A percentile compares a stretch with the other conserved stretches of the same genome.
Evolutionary conservation across 192 early-diverging fungal genomes (phyloP).

Genomic region (Kickxella alabastrina): DNA sequence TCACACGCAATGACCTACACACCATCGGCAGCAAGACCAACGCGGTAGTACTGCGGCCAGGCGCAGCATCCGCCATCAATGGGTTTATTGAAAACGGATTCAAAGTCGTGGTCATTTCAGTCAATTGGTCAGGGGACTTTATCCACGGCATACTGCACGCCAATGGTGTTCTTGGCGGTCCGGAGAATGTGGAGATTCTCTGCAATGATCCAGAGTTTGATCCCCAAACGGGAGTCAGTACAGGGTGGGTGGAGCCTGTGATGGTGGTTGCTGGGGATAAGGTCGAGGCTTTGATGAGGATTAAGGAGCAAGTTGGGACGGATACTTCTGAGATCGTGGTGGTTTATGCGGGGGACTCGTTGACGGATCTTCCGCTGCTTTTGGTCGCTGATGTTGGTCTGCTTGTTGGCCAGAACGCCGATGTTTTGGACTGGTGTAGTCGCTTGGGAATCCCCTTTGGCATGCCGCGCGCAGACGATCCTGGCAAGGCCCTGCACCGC

Average conservation of each 20-base stretch:
- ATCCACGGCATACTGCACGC: constrained; percentile 36
- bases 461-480: not conserved
- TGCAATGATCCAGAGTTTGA: constrained; percentile 32
- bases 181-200: not conserved
- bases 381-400: constrained; percentile 37
- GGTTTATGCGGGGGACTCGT: constrained; percentile 46
- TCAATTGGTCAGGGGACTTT: constrained; percentile 49
- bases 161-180: constrained; percentile 22
- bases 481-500: not conserved
- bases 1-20: constrained; percentile 11
- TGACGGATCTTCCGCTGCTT: constrained; percentile 46
- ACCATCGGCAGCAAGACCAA: too few species aligned
- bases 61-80: constrained; percentile 16
- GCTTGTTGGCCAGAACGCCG: constrained; percentile 22
- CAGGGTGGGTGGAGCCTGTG: constrained; percentile 10
- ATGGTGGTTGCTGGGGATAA: constrained; percentile 41
- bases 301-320: not conserved
- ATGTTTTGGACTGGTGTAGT: constrained; percentile 31
- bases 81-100: constrained; percentile 8
- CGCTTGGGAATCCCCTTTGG: constrained; percentile 20
- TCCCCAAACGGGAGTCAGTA: constrained; percentile 11
- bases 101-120: constrained; percentile 31
- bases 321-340: not conserved
- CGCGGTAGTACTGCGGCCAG: constrained; percentile 14
- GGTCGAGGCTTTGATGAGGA: constrained; percentile 2